These are phyloP conservation scores for Hura crepitans DNA, from an alignment of 441 rosid genomes.

Conservation along the genomic window DNA sequence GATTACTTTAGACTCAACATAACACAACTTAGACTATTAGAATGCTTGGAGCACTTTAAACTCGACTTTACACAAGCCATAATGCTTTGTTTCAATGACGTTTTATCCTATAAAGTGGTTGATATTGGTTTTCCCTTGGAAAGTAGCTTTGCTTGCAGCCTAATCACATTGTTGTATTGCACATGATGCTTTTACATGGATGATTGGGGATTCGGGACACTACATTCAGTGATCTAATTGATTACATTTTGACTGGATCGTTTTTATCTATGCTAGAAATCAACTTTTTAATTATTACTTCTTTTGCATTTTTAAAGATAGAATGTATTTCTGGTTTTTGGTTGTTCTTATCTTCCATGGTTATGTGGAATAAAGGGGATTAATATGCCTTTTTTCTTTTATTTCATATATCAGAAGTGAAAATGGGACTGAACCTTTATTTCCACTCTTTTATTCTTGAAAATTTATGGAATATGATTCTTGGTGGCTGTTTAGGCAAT, in stretches of 20 bases:
- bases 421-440: background rate
- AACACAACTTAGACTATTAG: background rate
- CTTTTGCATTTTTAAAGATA: background rate
- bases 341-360: background rate
- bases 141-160: background rate
- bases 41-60: background rate
- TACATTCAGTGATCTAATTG: background rate
- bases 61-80: background rate
- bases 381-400: background rate
- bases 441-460: background rate
- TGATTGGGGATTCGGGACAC: background rate
- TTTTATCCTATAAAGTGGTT: no score
- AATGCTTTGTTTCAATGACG: background rate
- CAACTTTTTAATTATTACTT: background rate
- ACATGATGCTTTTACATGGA: background rate
- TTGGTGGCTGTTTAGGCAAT: slow-evolving; percentile 11
- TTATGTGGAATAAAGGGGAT: background rate
- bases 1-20: background rate
- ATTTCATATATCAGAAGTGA: background rate
- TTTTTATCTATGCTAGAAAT: background rate
- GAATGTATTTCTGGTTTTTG: background rate
- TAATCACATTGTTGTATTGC: background rate
- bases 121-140: background rate
- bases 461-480: background rate
- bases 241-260: background rate